Base-by-base conservation (phyloP, 2,329 filamentous ascomycete genomes). In the Orbilia quercus region DNA sequence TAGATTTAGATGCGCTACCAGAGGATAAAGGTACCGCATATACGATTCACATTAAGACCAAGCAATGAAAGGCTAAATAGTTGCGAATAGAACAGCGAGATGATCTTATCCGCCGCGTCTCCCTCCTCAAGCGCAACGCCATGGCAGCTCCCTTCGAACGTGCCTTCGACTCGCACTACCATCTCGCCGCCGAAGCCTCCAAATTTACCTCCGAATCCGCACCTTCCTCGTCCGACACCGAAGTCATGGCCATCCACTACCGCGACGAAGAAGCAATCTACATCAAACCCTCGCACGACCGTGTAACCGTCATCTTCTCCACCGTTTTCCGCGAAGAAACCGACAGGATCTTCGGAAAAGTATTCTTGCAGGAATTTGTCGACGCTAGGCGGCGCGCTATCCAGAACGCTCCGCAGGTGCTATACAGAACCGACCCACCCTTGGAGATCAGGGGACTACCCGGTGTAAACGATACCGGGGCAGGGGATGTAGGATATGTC, bases 111-210 rank as follows among this genome's bases (percentile, higher is more conserved):
- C 88, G 88, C 81, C 90, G 93, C 79, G 89, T 98, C 79, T 91
- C 93, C 72, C 85, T 99, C 76, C 83, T 99, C 78, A 99, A 98
- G 85, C 92, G 96, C 79, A 98, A 99, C 81, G 92, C 91, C 77
- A 98, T 99, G 95, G 96, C 95, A 75, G 94, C 95, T 54, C 95
- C 96, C 0, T 99, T 99, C 81, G 95, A 99, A 83, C 90, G 93
- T 80, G 95, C 96, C 20, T 99, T 98, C 81, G 88, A 96, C 78
- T 92, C 97, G 81, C 91, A 97, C 82, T 90, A 93, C 79, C 86
- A 88, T 76, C 83, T 99, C 75, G 89, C 90, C 77, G 92, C 96
- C 79, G 91, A 94, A 78, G 93, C 95, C 5, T 91, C 91, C 48
- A 92, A 93, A 80, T 98, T 95, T 80, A 96, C 91, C 38, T 91